These are phyloP conservation scores for Amaranthus tricolor DNA, from an alignment of 179 eudicot species.

Conservation along the genomic window DNA sequence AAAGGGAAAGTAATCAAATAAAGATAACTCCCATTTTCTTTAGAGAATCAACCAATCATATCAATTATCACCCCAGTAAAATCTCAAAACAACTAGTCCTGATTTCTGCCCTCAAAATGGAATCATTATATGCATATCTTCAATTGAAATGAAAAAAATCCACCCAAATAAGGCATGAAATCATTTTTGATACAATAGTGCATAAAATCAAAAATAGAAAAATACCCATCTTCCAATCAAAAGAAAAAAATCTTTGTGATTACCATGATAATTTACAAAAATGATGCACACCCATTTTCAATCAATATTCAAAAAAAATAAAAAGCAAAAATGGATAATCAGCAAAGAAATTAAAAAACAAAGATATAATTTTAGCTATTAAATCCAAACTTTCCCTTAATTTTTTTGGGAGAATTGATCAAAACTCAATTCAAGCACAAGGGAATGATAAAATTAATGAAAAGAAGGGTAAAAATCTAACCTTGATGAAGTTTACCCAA, in stretches of 20 bases:
- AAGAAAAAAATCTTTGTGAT: not conserved
- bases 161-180: constrained; percentile 14
- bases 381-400: not conserved
- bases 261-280: constrained; percentile 5
- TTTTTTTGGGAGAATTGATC: too few relatives aligned
- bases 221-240: constrained; percentile 17
- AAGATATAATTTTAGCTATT: not conserved
- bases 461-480: constrained; percentile 11
- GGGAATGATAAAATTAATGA: not conserved
- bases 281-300: constrained; percentile 10
- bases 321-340: not conserved
- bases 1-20: constrained; percentile 4
- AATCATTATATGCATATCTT: not conserved
- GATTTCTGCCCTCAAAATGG: not conserved
- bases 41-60: not conserved
- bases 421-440: too few relatives aligned
- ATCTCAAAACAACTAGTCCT: not conserved
- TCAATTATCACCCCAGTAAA: not conserved
- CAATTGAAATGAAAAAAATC: constrained; percentile 9
- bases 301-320: constrained; percentile 5
- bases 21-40: not conserved
- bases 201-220: constrained; percentile 4
- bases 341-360: not conserved
- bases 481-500: constrained; percentile 2
- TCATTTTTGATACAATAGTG: constrained; percentile 4